These are phyloP conservation scores for Beta vulgaris DNA, from an alignment of 148 eudicot genomes.

Conservation along the genomic window DNA sequence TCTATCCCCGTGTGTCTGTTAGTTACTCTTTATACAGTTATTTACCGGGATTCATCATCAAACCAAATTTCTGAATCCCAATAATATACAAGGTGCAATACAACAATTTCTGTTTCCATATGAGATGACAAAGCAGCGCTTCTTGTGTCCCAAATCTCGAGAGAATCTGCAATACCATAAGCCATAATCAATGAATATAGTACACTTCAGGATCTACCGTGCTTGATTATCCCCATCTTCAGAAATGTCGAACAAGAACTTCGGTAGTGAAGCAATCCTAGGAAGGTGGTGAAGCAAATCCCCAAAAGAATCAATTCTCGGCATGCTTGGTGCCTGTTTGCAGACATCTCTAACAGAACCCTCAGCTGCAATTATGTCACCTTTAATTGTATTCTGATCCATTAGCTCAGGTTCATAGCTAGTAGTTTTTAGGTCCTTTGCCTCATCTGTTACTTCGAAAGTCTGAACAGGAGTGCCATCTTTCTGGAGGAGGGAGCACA, in stretches of 20 bases:
- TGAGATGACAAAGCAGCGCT: neutral
- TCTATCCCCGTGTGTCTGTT: slow-evolving; percentile 12
- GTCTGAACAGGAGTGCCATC: slow-evolving; percentile 30
- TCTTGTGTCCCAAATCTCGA: neutral
- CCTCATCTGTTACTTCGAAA: slow-evolving; percentile 19
- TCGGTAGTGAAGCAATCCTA: slow-evolving; percentile 72
- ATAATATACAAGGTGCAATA: slow-evolving; percentile 24
- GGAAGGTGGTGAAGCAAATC: slow-evolving; percentile 71
- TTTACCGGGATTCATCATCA: slow-evolving; percentile 53
- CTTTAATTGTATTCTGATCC: slow-evolving; percentile 6
- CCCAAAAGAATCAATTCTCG: slow-evolving; percentile 69
- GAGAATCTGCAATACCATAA: neutral
- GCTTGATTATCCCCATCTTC: slow-evolving; percentile 60
- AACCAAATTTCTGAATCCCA: slow-evolving; percentile 54
- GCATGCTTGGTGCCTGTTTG: slow-evolving; percentile 45
- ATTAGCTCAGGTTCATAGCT: slow-evolving; percentile 6
- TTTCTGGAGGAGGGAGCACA: slow-evolving; percentile 58
- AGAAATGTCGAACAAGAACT: slow-evolving; percentile 62
- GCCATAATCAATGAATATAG: neutral
- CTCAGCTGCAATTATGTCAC: slow-evolving; percentile 18
- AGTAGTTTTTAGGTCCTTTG: slow-evolving; percentile 3
- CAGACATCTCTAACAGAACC: slow-evolving; percentile 23
- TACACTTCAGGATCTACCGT: slow-evolving; percentile 10
- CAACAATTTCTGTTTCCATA: slow-evolving; percentile 12
- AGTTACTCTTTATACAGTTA: slow-evolving; percentile 31